Base-by-base conservation (phyloP, 2,329 filamentous ascomycete species). In the Colletotrichum sp. region DNA sequence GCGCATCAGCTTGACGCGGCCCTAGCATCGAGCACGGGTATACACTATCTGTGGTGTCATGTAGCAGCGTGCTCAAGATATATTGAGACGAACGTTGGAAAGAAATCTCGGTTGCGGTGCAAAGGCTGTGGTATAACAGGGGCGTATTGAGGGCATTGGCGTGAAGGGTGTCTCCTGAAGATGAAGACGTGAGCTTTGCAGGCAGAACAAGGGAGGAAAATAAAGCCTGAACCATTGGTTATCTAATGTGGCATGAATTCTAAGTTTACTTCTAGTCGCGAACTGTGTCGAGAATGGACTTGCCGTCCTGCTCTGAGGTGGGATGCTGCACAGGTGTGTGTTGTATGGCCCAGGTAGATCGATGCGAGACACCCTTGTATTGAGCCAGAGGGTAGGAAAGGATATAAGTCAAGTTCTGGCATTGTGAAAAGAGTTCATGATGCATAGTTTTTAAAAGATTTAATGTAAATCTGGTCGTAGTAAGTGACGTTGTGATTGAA, bases 21-120 rank as follows among this genome's bases (percentile, higher is more conserved):
- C 5, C 9, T 48, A n/a, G 0, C 39, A 0, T 44, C 39, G 39
- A 44, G 5, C 9, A 3, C 19, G 39, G 39, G 3, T 12, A n/a
- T 0, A n/a, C 1, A 1, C 19, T n/a, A n/a, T n/a, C 19, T n/a
- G 0, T 48, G 19, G 9, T 48, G 0, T 3, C 8, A 48, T 9
- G 0, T 0, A 44, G 2, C 39, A 44, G 19, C 5, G 39, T 1
- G 1, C 3, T 12, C 19, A 1, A 48, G 3, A 48, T 5, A 2
- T 11, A 3, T 6, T n/a, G 5, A 44, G 5, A 1, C 0, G 9
- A 2, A n/a, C 3, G 5, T 12, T 0, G 3, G 19, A n/a, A 48
- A 1, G 9, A 48, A n/a, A 4, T 22, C 6, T 6, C 0, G 0
- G 1, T n/a, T 48, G 5, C 19, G 0, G 19, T 6, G 9, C 5